Base-by-base conservation (phyloP, 768 basidiomycete genomes). In the Suillus subluteus region DNA sequence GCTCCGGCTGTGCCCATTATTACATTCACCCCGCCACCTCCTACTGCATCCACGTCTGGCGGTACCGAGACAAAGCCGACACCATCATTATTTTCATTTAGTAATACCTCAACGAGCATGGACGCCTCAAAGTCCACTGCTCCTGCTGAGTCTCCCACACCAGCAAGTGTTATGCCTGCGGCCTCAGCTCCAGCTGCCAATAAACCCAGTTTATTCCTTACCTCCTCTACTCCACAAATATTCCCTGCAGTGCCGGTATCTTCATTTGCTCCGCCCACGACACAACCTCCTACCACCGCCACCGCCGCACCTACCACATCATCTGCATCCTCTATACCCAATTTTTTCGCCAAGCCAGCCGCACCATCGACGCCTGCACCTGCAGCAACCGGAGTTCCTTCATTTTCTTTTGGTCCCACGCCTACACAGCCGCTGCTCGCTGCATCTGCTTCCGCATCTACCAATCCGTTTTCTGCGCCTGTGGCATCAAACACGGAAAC, bases 1-100 rank as follows among this genome's bases (percentile, higher is more conserved):
- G 48, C 74, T 5, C 58, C 71, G 8, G 52, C 68, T 26, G 66
- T 76, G 40, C 76, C 79, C 55, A 73, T 69, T 32, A 76, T 77
- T 30, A 74, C 77, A 13, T 48, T 73, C 52, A 74, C 73, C 3
- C 72, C 77, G 46, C 72, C 73, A n/a, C 69, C 72, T 5, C 38
- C 64, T 54, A 37, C 65, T 18, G 38, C 62, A 13, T 55, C 59
- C 30, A 55, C 48, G 15, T 65, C 67, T 35, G 40, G 58, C 15
- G n/a, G 48, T 32, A 35, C 62, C 2, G 70, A 70, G 59, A 68
- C 58, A 69, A 73, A 75, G 62, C 15, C 65, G 21, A 54, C 65
- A 32, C 54, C 62, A 1, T 65, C 66, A n/a, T 63, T 66, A 58
- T 71, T 71, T 65, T 69, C 71, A 61, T 70, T 73, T 56, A 48